Evolutionary conservation across 441 rosid species (phyloP), one percentile per base, ranked within the genome.

Genomic region (Corymbia calophylla): DNA sequence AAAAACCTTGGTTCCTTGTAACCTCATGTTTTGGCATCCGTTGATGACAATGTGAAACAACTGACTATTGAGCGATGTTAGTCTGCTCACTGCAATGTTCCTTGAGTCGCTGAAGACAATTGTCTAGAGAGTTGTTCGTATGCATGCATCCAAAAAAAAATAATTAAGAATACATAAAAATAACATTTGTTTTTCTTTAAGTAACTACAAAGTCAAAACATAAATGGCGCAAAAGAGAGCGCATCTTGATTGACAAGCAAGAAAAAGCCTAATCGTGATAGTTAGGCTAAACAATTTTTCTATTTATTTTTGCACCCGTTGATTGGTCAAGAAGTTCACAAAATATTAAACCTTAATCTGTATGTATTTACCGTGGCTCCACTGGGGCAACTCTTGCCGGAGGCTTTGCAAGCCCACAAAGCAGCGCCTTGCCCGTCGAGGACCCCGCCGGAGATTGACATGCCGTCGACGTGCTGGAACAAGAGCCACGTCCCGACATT

Each of bases 341-440:
- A 58, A 58, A 58, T 58, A 58, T 58, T 58, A 58, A 58, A 39
- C 44, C 6, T 5, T 4, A 39, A 62, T 14, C 19, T 9, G 51
- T 2, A 31, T 91, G 55, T 92, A n/a, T n/a, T n/a, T n/a, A 93
- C 96, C 93, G 94, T 93, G 47, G 93, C 95, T 64, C 96, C 96
- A 4, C 88, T 91, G 13, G 97, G 97, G 89, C 96, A 95, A 85
- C 56, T 92, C 89, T 88, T 89, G 51, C 94, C 90, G 49, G 94
- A 82, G 54, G 88, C 93, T 80, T 93, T 91, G 90, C 97, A 95
- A 89, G 94, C 91, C 96, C 97, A 95, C 87, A 92, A 94, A 5
- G 90, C 91, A 21, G 91, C 87, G 49, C 92, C 97, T 6, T 89
- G 91, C 10, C 94, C 96, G 31, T 94, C 95, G 11, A 95, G 91